Base-by-base conservation (phyloP, 441 rosid genomes). In the Manihot esculenta region DNA sequence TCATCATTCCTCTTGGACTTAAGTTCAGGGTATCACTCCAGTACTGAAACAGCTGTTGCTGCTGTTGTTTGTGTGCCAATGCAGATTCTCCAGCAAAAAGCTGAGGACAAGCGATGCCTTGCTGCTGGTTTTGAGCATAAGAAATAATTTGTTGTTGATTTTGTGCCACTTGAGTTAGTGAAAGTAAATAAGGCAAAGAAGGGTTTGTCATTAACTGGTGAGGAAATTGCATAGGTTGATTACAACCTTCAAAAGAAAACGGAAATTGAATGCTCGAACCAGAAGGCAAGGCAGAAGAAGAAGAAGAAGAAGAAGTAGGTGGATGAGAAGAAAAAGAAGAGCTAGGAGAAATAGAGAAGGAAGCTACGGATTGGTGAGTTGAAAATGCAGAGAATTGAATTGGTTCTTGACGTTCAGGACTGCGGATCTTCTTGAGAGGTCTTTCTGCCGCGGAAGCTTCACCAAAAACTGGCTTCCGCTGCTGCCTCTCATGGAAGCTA, bases 121-220 rank as follows among this genome's bases (percentile, higher is more conserved):
- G 77, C n/a, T 78, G 90, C 67, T 76, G 88, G 64, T 77, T 84
- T 21, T 84, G 86, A 62, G 74, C 76, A 69, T 91, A 93, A 48
- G 96, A 93, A 74, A 93, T 93, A 91, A 93, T 89, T 23, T 88
- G 93, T 68, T 85, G 91, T 61, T 80, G 92, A 47, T 77, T 74
- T 33, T 83, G 88, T 5, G 71, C 23, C 26, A 60, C 12, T 21
- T 80, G 87, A 51, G 51, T 33, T 1, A 71, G 74, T 2, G 86
- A 82, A 7, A 23, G 76, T 56, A 69, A 78, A 20, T 72, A 21
- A 24, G 86, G 80, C 14, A 70, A 69, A 55, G 73, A 55, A 13
- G 82, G 77, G 75, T 72, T 64, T 23, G 81, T 75, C 45, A 27
- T 30, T 5, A 55, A 75, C 10, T 84, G 90, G 21, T 80, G 79